phyloP scores from a whole-genome alignment of 2,329 filamentous ascomycete genomes.

The Furcasterigmium furcatum region DNA sequence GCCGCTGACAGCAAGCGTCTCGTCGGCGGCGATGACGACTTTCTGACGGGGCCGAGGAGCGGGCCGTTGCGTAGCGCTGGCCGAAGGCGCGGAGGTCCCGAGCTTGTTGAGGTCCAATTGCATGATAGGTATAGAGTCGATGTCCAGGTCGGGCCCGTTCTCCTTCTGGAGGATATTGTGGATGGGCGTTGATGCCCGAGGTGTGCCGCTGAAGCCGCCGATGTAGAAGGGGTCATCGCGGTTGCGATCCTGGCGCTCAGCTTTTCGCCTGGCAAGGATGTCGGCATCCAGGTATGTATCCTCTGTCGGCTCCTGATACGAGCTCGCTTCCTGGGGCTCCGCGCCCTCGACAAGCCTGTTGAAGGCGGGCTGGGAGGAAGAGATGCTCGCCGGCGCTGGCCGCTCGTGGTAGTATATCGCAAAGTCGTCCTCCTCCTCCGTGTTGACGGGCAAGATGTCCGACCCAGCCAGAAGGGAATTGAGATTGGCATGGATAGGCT shows the following conservation, averaged over 20 bases:
- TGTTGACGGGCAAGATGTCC: conserved; percentile 43
- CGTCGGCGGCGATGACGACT: conserved; percentile 69
- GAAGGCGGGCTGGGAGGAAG: conserved; percentile 53
- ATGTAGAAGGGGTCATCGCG: conserved; percentile 98
- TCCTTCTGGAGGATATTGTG: conserved; percentile 71
- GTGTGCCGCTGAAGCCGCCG: conserved; percentile 44
- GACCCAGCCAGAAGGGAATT: conserved; percentile 61
- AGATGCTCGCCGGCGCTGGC: conserved; percentile 46
- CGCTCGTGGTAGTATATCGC: conserved; percentile 62
- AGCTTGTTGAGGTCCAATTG: conserved; percentile 73
- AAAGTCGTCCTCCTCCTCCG: conserved; percentile 63
- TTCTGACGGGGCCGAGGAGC: conserved; percentile 48
- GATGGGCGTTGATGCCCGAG: conserved; percentile 70
- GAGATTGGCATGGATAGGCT: conserved; percentile 76
- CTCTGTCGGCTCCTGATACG: conserved; percentile 58
- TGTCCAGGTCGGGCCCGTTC: conserved; percentile 78
- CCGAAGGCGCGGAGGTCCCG: conserved; percentile 21
- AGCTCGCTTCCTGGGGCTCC: conserved; percentile 40
- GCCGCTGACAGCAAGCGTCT: conserved; percentile 60
- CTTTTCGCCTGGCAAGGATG: conserved; percentile 69
- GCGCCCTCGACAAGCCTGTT: conserved; percentile 43
- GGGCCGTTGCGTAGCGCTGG: conserved; percentile 24
- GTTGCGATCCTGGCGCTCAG: conserved; percentile 77
- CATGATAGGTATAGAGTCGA: conserved; percentile 96
- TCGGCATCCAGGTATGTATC: conserved; percentile 70